These are phyloP conservation scores for Bullera alba DNA, from an alignment of 768 basidiomycete genomes.

Conservation along the genomic window DNA sequence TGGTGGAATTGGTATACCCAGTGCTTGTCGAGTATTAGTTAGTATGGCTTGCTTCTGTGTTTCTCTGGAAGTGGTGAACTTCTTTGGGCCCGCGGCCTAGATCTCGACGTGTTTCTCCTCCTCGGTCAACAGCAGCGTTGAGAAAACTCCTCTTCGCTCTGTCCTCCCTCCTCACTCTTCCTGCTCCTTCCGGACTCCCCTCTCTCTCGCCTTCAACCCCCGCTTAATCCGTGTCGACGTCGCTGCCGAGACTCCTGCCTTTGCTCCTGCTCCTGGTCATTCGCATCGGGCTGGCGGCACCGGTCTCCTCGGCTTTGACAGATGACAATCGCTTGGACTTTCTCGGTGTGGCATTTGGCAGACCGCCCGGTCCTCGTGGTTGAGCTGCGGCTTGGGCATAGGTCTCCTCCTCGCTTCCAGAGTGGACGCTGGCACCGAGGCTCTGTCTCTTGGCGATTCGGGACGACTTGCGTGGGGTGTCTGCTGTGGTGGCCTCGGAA, in stretches of 20 bases:
- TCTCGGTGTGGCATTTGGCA: conserved; percentile 7
- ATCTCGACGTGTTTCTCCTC: too few species aligned
- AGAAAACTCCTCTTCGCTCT: too few species aligned
- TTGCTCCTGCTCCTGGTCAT: conserved; percentile 40
- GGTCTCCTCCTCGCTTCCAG: conserved; percentile 6
- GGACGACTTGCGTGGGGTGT: conserved; percentile 12
- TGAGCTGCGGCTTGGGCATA: conserved; percentile 27
- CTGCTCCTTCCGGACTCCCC: too few species aligned
- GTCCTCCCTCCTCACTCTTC: too few species aligned
- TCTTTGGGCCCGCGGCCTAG: too few species aligned
- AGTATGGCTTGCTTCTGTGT: too few species aligned
- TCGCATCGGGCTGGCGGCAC: conserved; percentile 20
- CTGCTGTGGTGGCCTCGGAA: conserved; percentile 3
- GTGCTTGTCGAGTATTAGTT: too few species aligned
- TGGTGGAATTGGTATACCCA: too few species aligned
- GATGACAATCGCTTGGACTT: not conserved
- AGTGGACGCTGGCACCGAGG: conserved; percentile 7
- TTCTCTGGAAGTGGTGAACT: too few species aligned
- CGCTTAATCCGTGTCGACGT: too few species aligned
- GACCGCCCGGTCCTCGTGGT: conserved; percentile 7
- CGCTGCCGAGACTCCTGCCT: conserved; percentile 25
- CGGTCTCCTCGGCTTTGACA: not conserved
- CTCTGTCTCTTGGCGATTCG: conserved; percentile 4
- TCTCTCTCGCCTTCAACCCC: too few species aligned
- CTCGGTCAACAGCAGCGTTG: too few species aligned